Conservation (phyloP, 129 eudicot genomes). For the Artemisia annua region DNA sequence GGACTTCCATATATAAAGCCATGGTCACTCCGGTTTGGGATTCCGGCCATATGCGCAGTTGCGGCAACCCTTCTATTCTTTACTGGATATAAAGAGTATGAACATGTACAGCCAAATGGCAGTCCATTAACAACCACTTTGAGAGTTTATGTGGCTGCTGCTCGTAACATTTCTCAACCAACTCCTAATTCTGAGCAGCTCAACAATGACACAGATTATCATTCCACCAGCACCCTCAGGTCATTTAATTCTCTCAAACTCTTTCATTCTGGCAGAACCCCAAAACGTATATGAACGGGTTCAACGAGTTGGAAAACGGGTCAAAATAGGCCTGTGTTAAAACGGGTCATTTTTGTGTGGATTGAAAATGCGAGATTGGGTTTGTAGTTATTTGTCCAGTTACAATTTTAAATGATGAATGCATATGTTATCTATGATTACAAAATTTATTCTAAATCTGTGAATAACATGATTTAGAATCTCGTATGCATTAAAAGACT, state of each 20-base stretch:
- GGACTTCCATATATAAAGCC: slow-evolving; percentile 55
- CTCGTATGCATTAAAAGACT: too few relatives aligned
- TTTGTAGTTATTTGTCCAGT: neutral
- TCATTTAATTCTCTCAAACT: slow-evolving; percentile 15
- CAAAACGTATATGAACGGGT: neutral
- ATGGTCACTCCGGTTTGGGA: slow-evolving; percentile 60
- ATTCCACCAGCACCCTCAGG: slow-evolving; percentile 54
- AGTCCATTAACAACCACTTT: slow-evolving; percentile 43
- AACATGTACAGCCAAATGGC: slow-evolving; percentile 28
- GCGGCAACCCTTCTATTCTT: slow-evolving; percentile 47
- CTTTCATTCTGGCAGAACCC: neutral
- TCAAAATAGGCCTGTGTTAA: neutral
- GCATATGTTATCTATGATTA: too few relatives aligned
- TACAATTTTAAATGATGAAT: too few relatives aligned
- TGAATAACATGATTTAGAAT: too few relatives aligned
- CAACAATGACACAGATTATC: slow-evolving; percentile 18
- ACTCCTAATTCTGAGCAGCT: slow-evolving; percentile 31
- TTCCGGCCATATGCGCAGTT: slow-evolving; percentile 58
- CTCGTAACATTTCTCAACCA: slow-evolving; percentile 36
- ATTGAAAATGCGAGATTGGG: neutral
- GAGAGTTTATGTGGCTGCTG: slow-evolving; percentile 52
- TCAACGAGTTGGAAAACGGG: neutral
- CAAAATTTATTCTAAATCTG: too few relatives aligned
- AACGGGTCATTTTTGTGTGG: neutral
- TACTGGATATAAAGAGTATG: slow-evolving; percentile 35